A percentile compares a stretch with the other conserved stretches of the same genome.
phyloP scores from a whole-genome alignment of 176 grass and related monocot species.

The Lolium rigidum region DNA sequence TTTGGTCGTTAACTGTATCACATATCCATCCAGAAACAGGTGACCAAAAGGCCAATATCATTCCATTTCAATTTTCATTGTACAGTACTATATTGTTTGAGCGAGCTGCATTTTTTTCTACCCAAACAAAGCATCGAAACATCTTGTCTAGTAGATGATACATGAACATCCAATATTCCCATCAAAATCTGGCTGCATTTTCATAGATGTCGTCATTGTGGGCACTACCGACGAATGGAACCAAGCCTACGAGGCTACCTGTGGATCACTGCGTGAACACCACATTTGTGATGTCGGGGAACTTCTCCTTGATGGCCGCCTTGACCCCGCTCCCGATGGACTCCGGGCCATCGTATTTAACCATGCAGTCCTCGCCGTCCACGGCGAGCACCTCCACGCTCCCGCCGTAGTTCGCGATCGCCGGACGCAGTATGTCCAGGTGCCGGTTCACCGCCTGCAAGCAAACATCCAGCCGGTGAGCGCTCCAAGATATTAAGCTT shows the following conservation, averaged over 20 bases:
- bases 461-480: conserved; percentile 38
- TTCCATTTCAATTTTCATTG: too few relatives aligned
- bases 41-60: background rate
- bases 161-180: background rate
- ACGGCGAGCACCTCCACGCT: conserved; percentile 79
- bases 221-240: background rate
- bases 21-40: background rate
- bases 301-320: conserved; percentile 93
- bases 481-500: background rate
- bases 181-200: conserved; percentile 15
- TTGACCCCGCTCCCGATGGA: conserved; percentile 89
- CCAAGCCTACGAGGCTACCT: background rate
- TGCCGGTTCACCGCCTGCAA: conserved; percentile 89
- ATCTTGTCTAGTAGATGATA: conserved; percentile 3
- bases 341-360: conserved; percentile 83
- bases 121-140: background rate
- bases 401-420: conserved; percentile 88
- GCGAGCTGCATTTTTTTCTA: background rate
- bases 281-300: conserved; percentile 87
- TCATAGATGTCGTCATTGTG: background rate
- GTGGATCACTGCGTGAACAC: conserved; percentile 58
- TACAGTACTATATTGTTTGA: too few relatives aligned
- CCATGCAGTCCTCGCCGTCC: conserved; percentile 73
- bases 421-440: conserved; percentile 93
- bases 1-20: background rate